Percentiles rank a stretch among this genome's conserved stretches.
phyloP scores from a whole-genome alignment of 352 stramenopile species.

The Peronospora farinosa region DNA sequence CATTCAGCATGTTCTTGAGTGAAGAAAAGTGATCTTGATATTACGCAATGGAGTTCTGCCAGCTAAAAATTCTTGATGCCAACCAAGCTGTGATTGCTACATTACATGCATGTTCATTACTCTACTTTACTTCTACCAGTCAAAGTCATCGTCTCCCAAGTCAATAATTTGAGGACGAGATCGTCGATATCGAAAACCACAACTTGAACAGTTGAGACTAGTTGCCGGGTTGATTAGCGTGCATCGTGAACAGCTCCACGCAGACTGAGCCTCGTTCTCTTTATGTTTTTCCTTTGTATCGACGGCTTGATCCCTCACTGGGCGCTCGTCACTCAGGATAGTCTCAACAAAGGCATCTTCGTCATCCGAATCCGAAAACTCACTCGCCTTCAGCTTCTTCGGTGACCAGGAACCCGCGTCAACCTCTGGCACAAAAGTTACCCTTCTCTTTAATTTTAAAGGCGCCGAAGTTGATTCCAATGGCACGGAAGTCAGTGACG shows the following conservation, averaged over 20 bases:
- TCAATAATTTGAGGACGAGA: constrained; percentile 54
- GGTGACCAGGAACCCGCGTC: constrained; percentile 11
- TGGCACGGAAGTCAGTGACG: constrained; percentile 7
- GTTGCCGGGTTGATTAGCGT: constrained; percentile 64
- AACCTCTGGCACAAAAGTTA: constrained; percentile 24
- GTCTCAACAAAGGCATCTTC: constrained; percentile 28
- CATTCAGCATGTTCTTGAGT: too few relatives aligned
- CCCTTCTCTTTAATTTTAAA: constrained; percentile 17
- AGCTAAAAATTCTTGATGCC: not conserved
- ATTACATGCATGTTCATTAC: constrained; percentile 7
- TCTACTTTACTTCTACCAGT: constrained; percentile 15
- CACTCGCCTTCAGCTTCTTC: constrained; percentile 20
- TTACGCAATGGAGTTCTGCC: not conserved
- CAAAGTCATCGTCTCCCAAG: constrained; percentile 40
- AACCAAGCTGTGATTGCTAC: not conserved
- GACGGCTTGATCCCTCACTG: constrained; percentile 1
- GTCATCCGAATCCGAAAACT: constrained; percentile 21
- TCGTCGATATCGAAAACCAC: constrained; percentile 59
- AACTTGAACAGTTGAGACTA: constrained; percentile 57
- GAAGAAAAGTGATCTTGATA: too few relatives aligned
- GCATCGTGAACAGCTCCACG: constrained; percentile 72
- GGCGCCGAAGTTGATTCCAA: not conserved
- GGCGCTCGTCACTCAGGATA: constrained; percentile 12
- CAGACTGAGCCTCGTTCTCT: constrained; percentile 21
- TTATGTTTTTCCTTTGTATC: constrained; percentile 43